A percentile compares a stretch with the other conserved stretches of the same genome.
These are phyloP conservation scores for Leishmania tarentolae DNA, from an alignment of 208 protist species.

Conservation along the genomic window DNA sequence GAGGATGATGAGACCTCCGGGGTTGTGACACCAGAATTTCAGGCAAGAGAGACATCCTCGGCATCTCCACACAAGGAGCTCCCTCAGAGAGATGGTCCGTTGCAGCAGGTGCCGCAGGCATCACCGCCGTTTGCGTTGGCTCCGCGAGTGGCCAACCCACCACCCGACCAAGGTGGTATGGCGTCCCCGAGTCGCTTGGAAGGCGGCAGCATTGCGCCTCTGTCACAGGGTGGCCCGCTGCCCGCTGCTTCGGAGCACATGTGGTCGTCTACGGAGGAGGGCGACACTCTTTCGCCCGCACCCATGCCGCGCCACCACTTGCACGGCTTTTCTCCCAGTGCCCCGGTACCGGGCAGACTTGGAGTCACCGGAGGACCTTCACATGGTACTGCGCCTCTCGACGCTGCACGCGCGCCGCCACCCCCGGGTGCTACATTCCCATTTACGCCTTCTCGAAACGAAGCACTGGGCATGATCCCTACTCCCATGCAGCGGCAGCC, in stretches of 20 bases:
- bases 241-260: neutral
- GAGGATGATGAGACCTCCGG: neutral
- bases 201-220: neutral
- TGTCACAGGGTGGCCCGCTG: neutral
- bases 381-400: neutral
- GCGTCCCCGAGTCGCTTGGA: neutral
- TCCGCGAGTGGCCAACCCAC: neutral
- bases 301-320: neutral
- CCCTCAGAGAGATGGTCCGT: neutral
- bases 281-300: neutral
- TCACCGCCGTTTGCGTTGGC: neutral
- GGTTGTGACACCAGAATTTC: neutral
- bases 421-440: neutral
- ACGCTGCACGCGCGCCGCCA: constrained; percentile 1
- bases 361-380: neutral
- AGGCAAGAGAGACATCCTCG: neutral
- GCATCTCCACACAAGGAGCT: neutral
- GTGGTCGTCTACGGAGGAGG: neutral
- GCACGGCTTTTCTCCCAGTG: neutral
- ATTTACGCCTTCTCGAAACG: constrained; percentile 1
- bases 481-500: neutral
- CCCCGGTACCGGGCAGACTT: neutral
- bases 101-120: neutral
- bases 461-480: neutral
- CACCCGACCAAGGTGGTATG: neutral